Conservation (phyloP, 176 grass and related monocot species). For the Pharus latifolius region DNA sequence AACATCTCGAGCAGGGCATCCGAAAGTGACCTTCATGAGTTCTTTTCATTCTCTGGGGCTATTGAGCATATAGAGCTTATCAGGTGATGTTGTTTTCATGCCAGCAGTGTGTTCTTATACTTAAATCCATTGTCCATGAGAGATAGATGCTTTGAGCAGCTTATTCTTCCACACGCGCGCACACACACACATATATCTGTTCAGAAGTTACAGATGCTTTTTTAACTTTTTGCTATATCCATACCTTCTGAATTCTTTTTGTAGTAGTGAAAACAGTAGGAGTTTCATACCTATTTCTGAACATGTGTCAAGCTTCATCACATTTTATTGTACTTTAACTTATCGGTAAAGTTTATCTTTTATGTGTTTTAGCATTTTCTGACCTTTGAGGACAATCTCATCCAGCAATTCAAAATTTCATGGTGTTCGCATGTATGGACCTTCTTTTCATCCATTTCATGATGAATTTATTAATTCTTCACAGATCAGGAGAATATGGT, state of each 20-base stretch:
- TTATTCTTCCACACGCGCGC: background rate
- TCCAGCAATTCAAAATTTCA: background rate
- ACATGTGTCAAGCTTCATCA: background rate
- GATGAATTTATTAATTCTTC: constrained; percentile 8
- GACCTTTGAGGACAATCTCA: background rate
- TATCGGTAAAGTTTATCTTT: background rate
- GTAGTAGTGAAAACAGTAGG: too few species aligned
- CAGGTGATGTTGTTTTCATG: constrained; percentile 34
- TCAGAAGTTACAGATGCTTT: background rate
- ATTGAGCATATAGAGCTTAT: constrained; percentile 90
- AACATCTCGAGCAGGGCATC: constrained; percentile 66
- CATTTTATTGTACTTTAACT: background rate
- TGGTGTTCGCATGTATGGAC: background rate
- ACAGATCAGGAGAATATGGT: constrained; percentile 69
- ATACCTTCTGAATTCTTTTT: too few species aligned
- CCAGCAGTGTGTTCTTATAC: background rate
- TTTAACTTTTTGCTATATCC: background rate
- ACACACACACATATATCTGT: too few species aligned
- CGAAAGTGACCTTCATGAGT: constrained; percentile 72
- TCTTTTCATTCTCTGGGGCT: constrained; percentile 96
- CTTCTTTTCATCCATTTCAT: constrained; percentile 7
- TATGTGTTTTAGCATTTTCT: background rate
- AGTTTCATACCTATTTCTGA: too few species aligned
- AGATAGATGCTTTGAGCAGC: background rate
- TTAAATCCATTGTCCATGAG: background rate